Evolutionary conservation across 106 monocot genomes (phyloP), one percentile per base, ranked within the genome.

Genomic region (Phalaenopsis equestris): DNA sequence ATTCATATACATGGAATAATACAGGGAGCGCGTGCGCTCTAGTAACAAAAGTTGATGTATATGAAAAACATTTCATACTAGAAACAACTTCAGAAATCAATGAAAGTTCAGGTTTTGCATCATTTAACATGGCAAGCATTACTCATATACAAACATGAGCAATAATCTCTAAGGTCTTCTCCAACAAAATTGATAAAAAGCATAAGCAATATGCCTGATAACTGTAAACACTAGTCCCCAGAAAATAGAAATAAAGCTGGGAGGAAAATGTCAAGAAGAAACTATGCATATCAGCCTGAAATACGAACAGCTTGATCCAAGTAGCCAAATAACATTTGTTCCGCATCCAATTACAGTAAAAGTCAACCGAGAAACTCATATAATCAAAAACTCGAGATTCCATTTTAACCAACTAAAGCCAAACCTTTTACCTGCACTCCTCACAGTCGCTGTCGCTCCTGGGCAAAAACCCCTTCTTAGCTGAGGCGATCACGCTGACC

Each of bases 391-490:
- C 37, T 39, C 39, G 8, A 38, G 14, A 70, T 37, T 70, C 39
- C 38, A 70, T 38, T 38, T 70, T 16, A 70, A 70, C 39, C 36
- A 70, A 70, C 11, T 14, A 70, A 70, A 70, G 4, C 15, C 5
- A 36, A 52, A 17, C 3, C 30, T 8, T 56, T 73, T 58, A 84
- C 84, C 84, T 84, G 75, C 84, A 84, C 80, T 84, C 79, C 61
- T 84, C 75, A 46, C 48, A 73, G 17, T 84, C 79, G n/a, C 80
- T 84, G n/a, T 80, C 84, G 39, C 80, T 84, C 64, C 79, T 75
- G 46, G 48, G 8, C 56, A 84, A 67, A 48, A 57, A 75, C 23
- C 58, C 84, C 79, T 79, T 84, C 84, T 75, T 84, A 7, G 64
- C 75, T 7, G 74, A 16, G 64, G 74, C 75, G 42, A 39, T 56